Percentiles rank a stretch among this genome's conserved stretches.
Evolutionary conservation across 1,139 yeast genomes (phyloP).

Genomic region (Pichia sp.): DNA sequence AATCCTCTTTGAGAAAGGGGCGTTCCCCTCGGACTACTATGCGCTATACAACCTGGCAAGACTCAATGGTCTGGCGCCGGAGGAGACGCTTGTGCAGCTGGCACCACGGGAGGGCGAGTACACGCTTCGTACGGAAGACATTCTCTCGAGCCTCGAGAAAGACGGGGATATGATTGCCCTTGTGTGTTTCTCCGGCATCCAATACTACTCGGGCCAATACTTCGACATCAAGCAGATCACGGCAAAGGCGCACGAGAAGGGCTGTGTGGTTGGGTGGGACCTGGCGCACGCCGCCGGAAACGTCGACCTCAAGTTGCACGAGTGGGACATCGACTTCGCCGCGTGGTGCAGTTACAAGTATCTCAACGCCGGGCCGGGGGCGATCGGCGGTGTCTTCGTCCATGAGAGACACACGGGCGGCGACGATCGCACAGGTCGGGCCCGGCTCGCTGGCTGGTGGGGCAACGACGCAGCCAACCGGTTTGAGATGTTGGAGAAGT

Average conservation of each 20-base stretch:
- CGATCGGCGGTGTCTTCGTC: constrained; percentile 78
- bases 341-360: constrained; percentile 94
- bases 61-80: constrained; percentile 53
- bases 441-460: constrained; percentile 97
- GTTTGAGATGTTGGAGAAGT: constrained; percentile 74
- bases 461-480: constrained; percentile 70
- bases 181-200: constrained; percentile 82
- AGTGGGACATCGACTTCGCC: constrained; percentile 91
- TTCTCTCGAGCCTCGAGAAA: constrained; percentile 51
- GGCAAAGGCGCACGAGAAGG: constrained; percentile 46
- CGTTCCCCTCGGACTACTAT: constrained; percentile 90
- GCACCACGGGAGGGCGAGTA: constrained; percentile 55
- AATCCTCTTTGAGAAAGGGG: constrained; percentile 77
- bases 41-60: constrained; percentile 73
- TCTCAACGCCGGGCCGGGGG: constrained; percentile 89
- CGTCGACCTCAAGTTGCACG: constrained; percentile 69
- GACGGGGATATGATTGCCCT: constrained; percentile 65
- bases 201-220: constrained; percentile 85
- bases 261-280: constrained; percentile 85
- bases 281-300: constrained; percentile 94
- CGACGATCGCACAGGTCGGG: constrained; percentile 37
- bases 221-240: constrained; percentile 75
- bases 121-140: constrained; percentile 57
- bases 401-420: constrained; percentile 44
- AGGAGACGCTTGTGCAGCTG: constrained; percentile 60